phyloP scores from a whole-genome alignment of 345 rosid genomes.

The Laguncularia racemosa region DNA sequence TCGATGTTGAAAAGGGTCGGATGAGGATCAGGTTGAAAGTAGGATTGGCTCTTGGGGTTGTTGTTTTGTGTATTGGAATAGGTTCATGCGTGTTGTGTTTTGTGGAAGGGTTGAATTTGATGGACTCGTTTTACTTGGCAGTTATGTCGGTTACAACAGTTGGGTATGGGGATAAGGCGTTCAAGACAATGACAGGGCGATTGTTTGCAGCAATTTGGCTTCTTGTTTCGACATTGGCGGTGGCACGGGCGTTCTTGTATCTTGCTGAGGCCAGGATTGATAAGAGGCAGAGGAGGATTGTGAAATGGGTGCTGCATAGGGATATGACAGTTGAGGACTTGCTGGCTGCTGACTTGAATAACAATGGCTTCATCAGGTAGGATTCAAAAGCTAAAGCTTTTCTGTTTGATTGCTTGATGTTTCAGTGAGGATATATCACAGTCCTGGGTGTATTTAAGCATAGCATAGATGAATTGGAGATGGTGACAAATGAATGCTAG shows the following conservation, averaged over 20 bases:
- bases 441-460: no score
- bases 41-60: slow-evolving; percentile 57
- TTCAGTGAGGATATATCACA: no score
- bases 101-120: slow-evolving; percentile 43
- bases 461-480: no score
- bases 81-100: slow-evolving; percentile 48
- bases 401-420: not conserved
- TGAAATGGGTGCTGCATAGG: slow-evolving; percentile 54
- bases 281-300: slow-evolving; percentile 49
- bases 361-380: slow-evolving; percentile 71
- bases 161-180: slow-evolving; percentile 68
- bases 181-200: slow-evolving; percentile 49
- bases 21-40: slow-evolving; percentile 84
- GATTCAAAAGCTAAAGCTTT: not conserved
- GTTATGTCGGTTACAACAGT: slow-evolving; percentile 84
- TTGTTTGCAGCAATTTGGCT: slow-evolving; percentile 70
- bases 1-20: slow-evolving; percentile 63
- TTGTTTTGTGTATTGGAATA: slow-evolving; percentile 48
- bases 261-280: slow-evolving; percentile 67
- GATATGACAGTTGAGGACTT: slow-evolving; percentile 61
- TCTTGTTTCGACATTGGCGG: slow-evolving; percentile 58
- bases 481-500: no score
- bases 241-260: slow-evolving; percentile 67
- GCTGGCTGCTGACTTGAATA: slow-evolving; percentile 54
- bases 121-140: slow-evolving; percentile 63